Conservation (phyloP, 495 filamentous ascomycete species). For the Trichoderma parareesei region DNA sequence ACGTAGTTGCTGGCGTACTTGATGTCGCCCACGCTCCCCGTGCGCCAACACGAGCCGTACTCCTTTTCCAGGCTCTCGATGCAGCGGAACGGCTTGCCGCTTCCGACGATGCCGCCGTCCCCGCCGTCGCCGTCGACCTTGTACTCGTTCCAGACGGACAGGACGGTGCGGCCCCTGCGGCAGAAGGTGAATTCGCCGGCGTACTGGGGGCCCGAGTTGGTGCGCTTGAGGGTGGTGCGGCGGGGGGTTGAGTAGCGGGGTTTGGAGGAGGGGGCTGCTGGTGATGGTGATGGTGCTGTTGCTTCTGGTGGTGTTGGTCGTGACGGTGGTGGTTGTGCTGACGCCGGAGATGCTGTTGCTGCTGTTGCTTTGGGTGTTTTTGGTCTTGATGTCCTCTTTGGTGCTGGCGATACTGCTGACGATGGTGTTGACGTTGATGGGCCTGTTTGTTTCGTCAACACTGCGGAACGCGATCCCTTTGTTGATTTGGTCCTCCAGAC, state of each 20-base stretch:
- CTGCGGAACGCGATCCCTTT: too few species aligned
- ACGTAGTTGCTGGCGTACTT: constrained; percentile 6
- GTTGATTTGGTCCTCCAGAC: too few species aligned
- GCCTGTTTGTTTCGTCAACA: not conserved
- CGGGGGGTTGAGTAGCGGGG: not conserved
- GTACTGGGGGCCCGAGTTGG: not conserved
- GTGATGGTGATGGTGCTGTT: not conserved
- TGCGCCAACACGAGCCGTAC: not conserved
- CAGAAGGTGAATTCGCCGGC: not conserved
- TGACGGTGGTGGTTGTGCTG: not conserved
- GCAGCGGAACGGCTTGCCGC: not conserved
- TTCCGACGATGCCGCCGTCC: not conserved
- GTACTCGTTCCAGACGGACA: not conserved
- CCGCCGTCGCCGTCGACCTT: not conserved
- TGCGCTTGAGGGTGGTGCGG: not conserved
- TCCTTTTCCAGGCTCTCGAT: not conserved
- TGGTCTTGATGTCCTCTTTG: not conserved
- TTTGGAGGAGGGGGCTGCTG: too few species aligned
- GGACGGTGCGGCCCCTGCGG: constrained; percentile 1
- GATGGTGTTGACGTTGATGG: not conserved
- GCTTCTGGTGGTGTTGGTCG: not conserved
- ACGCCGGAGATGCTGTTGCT: not conserved
- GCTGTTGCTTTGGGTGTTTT: too few species aligned
- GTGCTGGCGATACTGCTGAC: too few species aligned
- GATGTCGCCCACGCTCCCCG: not conserved